A percentile compares a stretch with the other conserved stretches of the same genome.
phyloP scores from a whole-genome alignment of 108 stramenopile genomes.

The Stephanodiscus minutulus region DNA sequence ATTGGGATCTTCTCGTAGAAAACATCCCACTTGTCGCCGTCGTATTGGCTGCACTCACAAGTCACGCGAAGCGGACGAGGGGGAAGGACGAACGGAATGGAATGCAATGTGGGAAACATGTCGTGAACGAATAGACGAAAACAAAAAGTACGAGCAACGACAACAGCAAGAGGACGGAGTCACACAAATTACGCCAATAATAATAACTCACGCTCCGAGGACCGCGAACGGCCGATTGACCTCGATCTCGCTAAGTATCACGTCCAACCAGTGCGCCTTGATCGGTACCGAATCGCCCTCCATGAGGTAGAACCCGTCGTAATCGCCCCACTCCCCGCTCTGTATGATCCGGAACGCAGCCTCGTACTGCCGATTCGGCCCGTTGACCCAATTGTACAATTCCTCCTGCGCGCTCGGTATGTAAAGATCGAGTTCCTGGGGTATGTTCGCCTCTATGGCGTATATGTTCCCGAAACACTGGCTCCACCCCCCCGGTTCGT shows the following conservation, averaged over 20 bases:
- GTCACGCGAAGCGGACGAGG: neutral
- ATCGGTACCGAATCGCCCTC: conserved; percentile 73
- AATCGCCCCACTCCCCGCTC: conserved; percentile 64
- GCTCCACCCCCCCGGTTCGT: conserved; percentile 65
- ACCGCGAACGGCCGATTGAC: conserved; percentile 62
- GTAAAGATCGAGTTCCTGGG: conserved; percentile 30
- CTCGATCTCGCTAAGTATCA: conserved; percentile 56
- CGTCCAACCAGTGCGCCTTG: conserved; percentile 71
- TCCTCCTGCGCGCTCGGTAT: conserved; percentile 31
- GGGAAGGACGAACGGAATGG: conserved; percentile 2
- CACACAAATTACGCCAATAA: no score
- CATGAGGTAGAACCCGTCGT: conserved; percentile 74
- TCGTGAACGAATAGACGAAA: neutral
- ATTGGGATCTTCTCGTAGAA: conserved; percentile 69
- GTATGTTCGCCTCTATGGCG: conserved; percentile 72
- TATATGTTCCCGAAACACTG: conserved; percentile 68
- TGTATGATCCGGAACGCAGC: conserved; percentile 67
- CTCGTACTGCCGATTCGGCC: conserved; percentile 78
- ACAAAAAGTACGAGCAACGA: neutral
- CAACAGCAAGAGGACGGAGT: neutral
- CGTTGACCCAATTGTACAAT: conserved; percentile 76
- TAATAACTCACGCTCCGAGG: conserved; percentile 61
- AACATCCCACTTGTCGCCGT: conserved; percentile 73
- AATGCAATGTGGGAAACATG: no score
- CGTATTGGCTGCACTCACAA: conserved; percentile 51